These are phyloP conservation scores for Dioscorea cayenensis DNA, from an alignment of 116 monocot species.

Conservation along the genomic window DNA sequence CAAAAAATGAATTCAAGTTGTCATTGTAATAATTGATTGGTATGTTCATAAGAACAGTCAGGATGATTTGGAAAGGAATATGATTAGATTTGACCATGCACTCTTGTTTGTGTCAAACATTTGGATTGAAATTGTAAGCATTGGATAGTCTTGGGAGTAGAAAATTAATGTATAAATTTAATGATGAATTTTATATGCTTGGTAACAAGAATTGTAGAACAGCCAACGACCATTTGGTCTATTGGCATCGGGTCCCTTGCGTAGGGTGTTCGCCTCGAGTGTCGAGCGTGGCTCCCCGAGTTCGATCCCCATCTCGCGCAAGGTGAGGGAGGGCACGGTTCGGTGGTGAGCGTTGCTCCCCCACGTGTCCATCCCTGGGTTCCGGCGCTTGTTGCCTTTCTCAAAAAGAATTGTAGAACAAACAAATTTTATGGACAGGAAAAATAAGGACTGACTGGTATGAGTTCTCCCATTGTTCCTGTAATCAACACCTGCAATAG, in stretches of 20 bases:
- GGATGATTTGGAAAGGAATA: background rate
- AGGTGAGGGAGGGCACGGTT: too few relatives aligned
- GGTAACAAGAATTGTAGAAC: background rate
- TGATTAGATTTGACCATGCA: background rate
- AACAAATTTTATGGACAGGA: background rate
- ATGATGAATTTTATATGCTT: background rate
- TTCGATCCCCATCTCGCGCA: too few relatives aligned
- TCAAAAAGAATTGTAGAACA: too few relatives aligned
- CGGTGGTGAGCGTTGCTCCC: too few relatives aligned
- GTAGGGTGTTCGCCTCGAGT: too few relatives aligned
- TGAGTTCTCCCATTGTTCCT: conserved; percentile 98
- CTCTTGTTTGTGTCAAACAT: background rate
- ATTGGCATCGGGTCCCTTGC: too few relatives aligned
- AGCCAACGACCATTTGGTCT: too few relatives aligned
- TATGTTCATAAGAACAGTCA: background rate
- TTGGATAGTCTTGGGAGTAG: background rate
- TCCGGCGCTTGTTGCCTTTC: too few relatives aligned
- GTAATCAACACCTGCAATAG: conserved; percentile 86
- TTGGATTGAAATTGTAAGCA: background rate
- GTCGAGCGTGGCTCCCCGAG: too few relatives aligned
- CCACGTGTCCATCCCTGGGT: too few relatives aligned
- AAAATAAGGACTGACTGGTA: conserved; percentile 51
- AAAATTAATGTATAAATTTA: background rate
- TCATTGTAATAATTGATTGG: background rate
- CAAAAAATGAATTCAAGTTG: background rate